Evolutionary conservation across 176 grass and related monocot genomes (phyloP), one percentile per base, ranked within the genome.

Genomic region (Saccharum spontaneum): DNA sequence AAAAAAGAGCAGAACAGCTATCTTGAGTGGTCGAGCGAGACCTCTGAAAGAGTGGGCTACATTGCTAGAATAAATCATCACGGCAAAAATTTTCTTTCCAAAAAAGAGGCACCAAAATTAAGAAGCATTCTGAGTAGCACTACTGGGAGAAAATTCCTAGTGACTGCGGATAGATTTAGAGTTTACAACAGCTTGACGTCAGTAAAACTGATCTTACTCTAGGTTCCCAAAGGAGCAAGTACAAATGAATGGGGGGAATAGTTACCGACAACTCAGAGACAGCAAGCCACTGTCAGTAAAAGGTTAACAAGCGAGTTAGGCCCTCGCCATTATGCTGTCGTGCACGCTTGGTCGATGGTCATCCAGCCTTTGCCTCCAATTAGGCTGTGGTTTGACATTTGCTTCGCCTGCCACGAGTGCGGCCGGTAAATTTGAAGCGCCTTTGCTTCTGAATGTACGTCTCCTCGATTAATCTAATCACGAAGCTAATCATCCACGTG

Each of bases 361-460:
- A 8, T 15, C 6, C 8, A 40, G 11, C 12, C 18, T 55, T 49
- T 20, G 18, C 38, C 18, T 80, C 78, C 63, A 68, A 40, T 61
- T 38, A 77, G 52, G 34, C 75, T 41, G 26, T 13, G 50, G 9
- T 45, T 79, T 79, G 76, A 86, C 67, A 46, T 61, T 60, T 33
- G 18, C 14, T 17, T 61, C 22, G 7, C 13, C 23, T n/a, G 67
- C 67, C 66, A 71, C 50, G 75, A 38, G 49, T 36, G 49, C 65
- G 1, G 38, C 49, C 75, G 24, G 50, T 78, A 78, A 62, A 43
- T 71, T 69, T 33, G 66, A 82, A 41, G 46, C 31, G 1, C 8
- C 52, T 71, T 82, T 76, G 79, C 79, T 76, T 82, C 48, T 69
- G 36, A 7, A 59, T 87, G 24, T 68, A 76, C 69, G 71, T 71